Evolutionary conservation across 768 basidiomycete species (phyloP), one percentile per base, ranked within the genome.

Genomic region (Hygrophorus russula): DNA sequence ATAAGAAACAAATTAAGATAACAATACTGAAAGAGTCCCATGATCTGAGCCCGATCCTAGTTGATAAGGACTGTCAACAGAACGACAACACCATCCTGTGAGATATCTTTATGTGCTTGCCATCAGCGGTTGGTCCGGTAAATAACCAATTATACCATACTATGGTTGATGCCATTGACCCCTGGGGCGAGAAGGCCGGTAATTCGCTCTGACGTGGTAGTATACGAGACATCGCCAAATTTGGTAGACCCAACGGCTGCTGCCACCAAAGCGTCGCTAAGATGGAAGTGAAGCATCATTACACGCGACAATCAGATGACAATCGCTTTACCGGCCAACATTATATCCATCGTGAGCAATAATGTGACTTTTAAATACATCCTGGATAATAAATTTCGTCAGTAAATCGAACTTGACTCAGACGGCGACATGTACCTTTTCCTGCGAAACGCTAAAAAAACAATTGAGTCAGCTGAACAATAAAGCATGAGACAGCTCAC

Each of bases 161-260:
- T 20, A 18, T 40, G 39, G 27, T 40, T 40, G 11, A 40, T 27
- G 62, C 78, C 75, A 1, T 54, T 39, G 19, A 64, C 59, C 3
- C 81, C 80, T 5, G 72, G 49, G 3, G 71, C 52, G 47, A 82
- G 65, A 18, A 83, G 62, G 3, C 76, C 77, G 2, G 70, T 71
- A 18, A 81, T 39, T 39, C 70, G 70, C 51, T 64, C 42, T 7
- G 63, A 67, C 1, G 56, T 59, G 0, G 77, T 74, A 14, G 44
- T 51, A 48, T 80, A 84, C 0, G 51, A 64, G 15, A 74, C 57
- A 11, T 70, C 73, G 9, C 50, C 58, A 43, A 67, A 72, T 39
- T 43, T 59, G 1, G 59, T 69, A 18, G 50, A 53, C 0, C 67
- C 68, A 3, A 60, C 43, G 15, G 48, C 46, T 2, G 53, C 38